Conservation (phyloP, 2,329 filamentous ascomycete species). For the Colletotrichum nymphaeae region DNA sequence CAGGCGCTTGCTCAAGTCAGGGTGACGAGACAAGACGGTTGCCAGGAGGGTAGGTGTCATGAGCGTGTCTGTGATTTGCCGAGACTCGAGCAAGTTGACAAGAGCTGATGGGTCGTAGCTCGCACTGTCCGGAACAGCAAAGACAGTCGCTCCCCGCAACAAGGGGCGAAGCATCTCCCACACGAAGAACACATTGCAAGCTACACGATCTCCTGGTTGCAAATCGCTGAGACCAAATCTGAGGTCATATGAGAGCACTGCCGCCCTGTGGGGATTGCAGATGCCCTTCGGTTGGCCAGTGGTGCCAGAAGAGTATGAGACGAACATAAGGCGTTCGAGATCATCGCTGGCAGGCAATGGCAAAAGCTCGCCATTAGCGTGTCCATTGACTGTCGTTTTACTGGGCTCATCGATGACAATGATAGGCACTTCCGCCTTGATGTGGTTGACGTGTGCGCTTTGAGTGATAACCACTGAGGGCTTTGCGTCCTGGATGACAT, state of each 20-base stretch:
- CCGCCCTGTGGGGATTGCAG: constrained; percentile 80
- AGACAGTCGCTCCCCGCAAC: constrained; percentile 79
- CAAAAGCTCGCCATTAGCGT: constrained; percentile 43
- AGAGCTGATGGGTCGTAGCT: constrained; percentile 83
- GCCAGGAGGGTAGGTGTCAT: constrained; percentile 86
- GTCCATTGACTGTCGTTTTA: constrained; percentile 34
- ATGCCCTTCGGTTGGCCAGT: constrained; percentile 87
- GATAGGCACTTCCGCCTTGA: constrained; percentile 72
- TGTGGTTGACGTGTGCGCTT: constrained; percentile 70
- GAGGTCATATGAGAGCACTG: constrained; percentile 79
- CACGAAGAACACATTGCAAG: constrained; percentile 90
- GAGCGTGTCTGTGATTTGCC: constrained; percentile 80
- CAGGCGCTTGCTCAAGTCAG: constrained; percentile 71
- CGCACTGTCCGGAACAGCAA: constrained; percentile 79
- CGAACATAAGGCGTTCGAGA: constrained; percentile 79
- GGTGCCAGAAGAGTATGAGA: constrained; percentile 84
- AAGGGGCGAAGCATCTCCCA: constrained; percentile 87
- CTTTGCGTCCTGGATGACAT: constrained; percentile 81
- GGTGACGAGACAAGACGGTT: constrained; percentile 77
- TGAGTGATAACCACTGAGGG: constrained; percentile 79
- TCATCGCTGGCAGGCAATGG: constrained; percentile 73
- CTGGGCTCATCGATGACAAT: constrained; percentile 70
- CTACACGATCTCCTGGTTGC: constrained; percentile 78
- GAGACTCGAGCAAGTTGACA: constrained; percentile 74
- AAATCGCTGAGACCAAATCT: constrained; percentile 78